These are phyloP conservation scores for Tricholoma flavovirens DNA, from an alignment of 768 basidiomycete species.

Conservation along the genomic window DNA sequence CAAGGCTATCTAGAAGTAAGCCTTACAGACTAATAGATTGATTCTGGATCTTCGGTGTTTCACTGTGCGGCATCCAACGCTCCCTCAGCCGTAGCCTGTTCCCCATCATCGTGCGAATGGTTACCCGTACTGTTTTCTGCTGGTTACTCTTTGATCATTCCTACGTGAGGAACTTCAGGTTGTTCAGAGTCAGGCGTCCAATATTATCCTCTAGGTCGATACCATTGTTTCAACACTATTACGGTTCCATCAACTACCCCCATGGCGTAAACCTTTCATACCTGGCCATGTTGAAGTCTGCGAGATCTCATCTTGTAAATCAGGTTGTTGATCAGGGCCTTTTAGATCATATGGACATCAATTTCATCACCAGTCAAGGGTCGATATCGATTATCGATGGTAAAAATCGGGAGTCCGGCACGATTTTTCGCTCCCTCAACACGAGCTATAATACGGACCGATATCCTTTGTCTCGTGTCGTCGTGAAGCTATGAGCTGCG, in stretches of 20 bases:
- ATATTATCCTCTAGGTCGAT: background rate
- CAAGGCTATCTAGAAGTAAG: constrained; percentile 72
- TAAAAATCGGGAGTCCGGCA: background rate
- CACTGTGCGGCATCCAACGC: background rate
- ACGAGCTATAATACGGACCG: background rate
- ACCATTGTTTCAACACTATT: background rate
- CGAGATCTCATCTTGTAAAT: background rate
- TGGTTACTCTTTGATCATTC: background rate
- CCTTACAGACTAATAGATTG: background rate
- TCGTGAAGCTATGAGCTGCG: background rate
- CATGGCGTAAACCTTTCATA: background rate
- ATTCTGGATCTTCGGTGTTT: background rate
- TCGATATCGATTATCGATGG: background rate
- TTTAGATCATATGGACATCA: too few relatives aligned
- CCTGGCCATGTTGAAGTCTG: background rate
- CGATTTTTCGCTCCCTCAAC: background rate
- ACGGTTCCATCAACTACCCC: background rate
- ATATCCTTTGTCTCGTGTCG: background rate
- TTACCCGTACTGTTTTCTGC: background rate
- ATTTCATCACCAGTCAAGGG: background rate
- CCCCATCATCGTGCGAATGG: background rate
- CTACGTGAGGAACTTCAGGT: background rate
- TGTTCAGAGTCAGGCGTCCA: background rate
- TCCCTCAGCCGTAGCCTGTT: background rate
- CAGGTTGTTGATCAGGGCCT: background rate